A percentile compares a stretch with the other conserved stretches of the same genome.
These are phyloP conservation scores for Umbilicaria muhlenbergii DNA, from an alignment of 495 filamentous ascomycete species.

Conservation along the genomic window DNA sequence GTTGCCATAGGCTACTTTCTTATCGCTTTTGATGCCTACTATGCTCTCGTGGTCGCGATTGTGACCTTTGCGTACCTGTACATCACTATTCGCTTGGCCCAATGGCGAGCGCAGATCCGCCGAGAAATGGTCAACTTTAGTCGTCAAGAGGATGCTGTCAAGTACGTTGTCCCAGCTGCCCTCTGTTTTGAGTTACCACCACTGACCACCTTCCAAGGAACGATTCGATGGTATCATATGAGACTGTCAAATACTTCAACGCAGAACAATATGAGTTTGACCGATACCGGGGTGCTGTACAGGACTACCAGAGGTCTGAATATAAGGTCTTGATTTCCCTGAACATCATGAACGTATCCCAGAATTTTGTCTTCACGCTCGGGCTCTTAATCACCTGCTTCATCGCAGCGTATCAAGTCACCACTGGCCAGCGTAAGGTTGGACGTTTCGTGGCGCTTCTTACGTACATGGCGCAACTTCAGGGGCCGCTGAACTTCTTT, in stretches of 20 bases:
- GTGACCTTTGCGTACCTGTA: conserved; percentile 96
- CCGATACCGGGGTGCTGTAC: conserved; percentile 65
- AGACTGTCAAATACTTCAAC: conserved; percentile 99
- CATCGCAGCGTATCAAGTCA: conserved; percentile 78
- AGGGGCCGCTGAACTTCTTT: conserved; percentile 91
- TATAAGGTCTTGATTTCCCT: conserved; percentile 78
- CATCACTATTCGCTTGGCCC: conserved; percentile 87
- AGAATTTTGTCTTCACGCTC: conserved; percentile 86
- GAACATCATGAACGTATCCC: conserved; percentile 84
- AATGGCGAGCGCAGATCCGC: conserved; percentile 79
- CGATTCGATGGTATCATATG: conserved; percentile 93
- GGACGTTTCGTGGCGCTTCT: conserved; percentile 69
- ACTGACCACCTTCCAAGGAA: conserved; percentile 34
- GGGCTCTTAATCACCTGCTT: conserved; percentile 75
- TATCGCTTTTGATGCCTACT: conserved; percentile 67
- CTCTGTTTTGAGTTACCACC: neutral
- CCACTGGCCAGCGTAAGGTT: conserved; percentile 49
- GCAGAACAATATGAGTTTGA: conserved; percentile 87
- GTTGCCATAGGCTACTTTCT: conserved; percentile 82
- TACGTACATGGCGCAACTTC: conserved; percentile 83
- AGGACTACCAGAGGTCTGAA: conserved; percentile 71
- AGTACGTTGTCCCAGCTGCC: conserved; percentile 23
- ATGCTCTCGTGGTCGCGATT: conserved; percentile 77
- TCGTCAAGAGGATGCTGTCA: conserved; percentile 89
- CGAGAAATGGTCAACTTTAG: conserved; percentile 88